A percentile compares a stretch with the other conserved stretches of the same genome.
Evolutionary conservation across 768 basidiomycete species (phyloP).

Genomic region (Mycena amicta): DNA sequence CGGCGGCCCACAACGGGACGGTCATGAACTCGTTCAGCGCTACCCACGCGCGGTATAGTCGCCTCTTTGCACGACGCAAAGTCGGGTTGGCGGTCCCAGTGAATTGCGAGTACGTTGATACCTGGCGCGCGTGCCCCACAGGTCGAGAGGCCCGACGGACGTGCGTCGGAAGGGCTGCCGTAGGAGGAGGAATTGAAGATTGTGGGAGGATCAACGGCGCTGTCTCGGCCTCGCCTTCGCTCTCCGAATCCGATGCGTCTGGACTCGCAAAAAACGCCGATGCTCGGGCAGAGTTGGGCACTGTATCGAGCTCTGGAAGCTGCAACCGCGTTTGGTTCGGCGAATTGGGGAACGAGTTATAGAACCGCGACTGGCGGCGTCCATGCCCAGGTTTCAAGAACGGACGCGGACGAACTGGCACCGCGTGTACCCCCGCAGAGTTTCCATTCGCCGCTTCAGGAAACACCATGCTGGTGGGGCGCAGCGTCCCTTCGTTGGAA

Average conservation of each 20-base stretch:
- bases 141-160: slow-evolving; percentile 3
- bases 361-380: slow-evolving; percentile 46
- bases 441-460: slow-evolving; percentile 24
- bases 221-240: slow-evolving; percentile 25
- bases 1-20: slow-evolving; percentile 80
- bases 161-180: neutral
- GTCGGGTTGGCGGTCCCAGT: slow-evolving; percentile 5
- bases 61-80: slow-evolving; percentile 29
- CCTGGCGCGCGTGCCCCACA: slow-evolving; percentile 1
- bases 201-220: neutral
- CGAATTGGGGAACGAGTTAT: slow-evolving; percentile 70
- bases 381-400: slow-evolving; percentile 21
- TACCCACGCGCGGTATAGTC: slow-evolving; percentile 34
- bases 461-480: slow-evolving; percentile 31
- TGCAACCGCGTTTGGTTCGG: slow-evolving; percentile 42
- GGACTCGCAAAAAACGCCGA: slow-evolving; percentile 24
- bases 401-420: neutral
- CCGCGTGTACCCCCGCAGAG: slow-evolving; percentile 17
- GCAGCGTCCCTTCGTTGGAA: slow-evolving; percentile 38
- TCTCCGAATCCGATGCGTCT: slow-evolving; percentile 27
- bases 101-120: slow-evolving; percentile 10
- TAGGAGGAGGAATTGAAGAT: neutral
- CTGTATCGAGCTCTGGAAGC: slow-evolving; percentile 30
- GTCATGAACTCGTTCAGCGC: slow-evolving; percentile 80
- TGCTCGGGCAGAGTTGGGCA: slow-evolving; percentile 19